Base-by-base conservation (phyloP, 345 rosid species). In the Pistacia integerrima region DNA sequence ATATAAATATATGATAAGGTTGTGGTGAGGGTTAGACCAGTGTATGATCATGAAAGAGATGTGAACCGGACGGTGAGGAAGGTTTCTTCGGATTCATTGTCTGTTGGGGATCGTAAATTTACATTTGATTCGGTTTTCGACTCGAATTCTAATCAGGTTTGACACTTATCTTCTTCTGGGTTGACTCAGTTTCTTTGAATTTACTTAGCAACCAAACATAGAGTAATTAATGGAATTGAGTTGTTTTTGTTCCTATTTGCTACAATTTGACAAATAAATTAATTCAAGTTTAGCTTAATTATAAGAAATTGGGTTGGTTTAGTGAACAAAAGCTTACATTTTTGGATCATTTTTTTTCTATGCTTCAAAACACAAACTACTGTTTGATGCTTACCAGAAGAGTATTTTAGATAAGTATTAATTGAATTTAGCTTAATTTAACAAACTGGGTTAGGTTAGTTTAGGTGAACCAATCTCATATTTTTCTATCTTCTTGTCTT, bases 91-190 rank as follows among this genome's bases (percentile, higher is more conserved):
- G 87, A 90, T 83, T 82, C 95, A 4, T 73, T 92, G 62, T 82
- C 84, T 3, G 76, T 91, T 73, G 87, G 86, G 35, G 95, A 91
- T 77, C 89, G 94, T 61, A 82, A 81, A 4, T 94, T 93, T 68
- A 77, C 85, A 13, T 93, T 93, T 65, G 97, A 96, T 82, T 91
- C 97, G 5, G 88, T 96, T 84, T 85, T 96, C 52, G 97, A 88
- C 85, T 85, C 91, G 46, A 88, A 75, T 58, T 86, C 91, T n/a
- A 89, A 76, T 66, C 97, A 96, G 99, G 99, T 95, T 74, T 65
- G 76, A 35, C 8, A 54, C 25, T 76, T 28, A 36, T 11, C 41
- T 6, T 3, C 17, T 54, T 2, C 4, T 54, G 17, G 16, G 57
- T 54, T 14, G 3, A 13, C 57, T 61, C 22, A 1, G 11, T n/a